Percentiles rank a stretch among this genome's conserved stretches.
Evolutionary conservation across 1,284 basidiomycete genomes (phyloP).

Genomic region (Pterulicium gracile): DNA sequence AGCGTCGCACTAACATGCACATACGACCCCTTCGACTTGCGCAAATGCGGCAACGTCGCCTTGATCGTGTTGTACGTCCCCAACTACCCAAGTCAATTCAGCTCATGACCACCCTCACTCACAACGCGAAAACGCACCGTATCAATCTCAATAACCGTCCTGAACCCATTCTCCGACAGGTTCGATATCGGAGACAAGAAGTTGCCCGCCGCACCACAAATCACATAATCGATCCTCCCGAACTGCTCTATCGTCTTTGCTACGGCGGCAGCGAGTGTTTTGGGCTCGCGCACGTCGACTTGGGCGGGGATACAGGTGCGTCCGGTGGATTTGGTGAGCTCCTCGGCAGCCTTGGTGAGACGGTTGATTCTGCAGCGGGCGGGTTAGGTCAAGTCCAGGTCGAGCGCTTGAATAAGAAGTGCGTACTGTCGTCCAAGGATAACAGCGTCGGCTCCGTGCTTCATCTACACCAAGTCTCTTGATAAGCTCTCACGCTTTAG

Average conservation of each 20-base stretch:
- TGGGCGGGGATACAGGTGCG: slow-evolving; percentile 62
- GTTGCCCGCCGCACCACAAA: slow-evolving; percentile 88
- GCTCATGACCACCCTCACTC: neutral
- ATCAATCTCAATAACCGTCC: slow-evolving; percentile 91
- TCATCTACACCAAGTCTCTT: slow-evolving; percentile 45
- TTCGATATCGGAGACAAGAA: slow-evolving; percentile 78
- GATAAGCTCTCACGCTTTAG: slow-evolving; percentile 3
- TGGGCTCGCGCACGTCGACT: slow-evolving; percentile 78
- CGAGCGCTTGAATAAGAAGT: neutral
- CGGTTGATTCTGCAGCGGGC: slow-evolving; percentile 77
- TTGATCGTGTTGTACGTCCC: slow-evolving; percentile 80
- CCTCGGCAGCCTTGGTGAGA: slow-evolving; percentile 59
- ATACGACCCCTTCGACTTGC: slow-evolving; percentile 70
- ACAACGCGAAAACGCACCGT: slow-evolving; percentile 37
- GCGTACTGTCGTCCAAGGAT: slow-evolving; percentile 83
- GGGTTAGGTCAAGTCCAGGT: too few species aligned
- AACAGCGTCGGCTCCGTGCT: slow-evolving; percentile 71
- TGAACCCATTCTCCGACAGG: slow-evolving; percentile 83
- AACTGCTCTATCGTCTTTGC: slow-evolving; percentile 65
- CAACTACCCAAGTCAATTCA: slow-evolving; percentile 3
- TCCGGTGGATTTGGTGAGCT: slow-evolving; percentile 64
- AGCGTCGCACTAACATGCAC: slow-evolving; percentile 88
- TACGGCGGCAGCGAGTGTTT: slow-evolving; percentile 69
- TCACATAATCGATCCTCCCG: slow-evolving; percentile 90
- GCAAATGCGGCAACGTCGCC: slow-evolving; percentile 70